Evolutionary conservation across 73 alveolate species (phyloP), one percentile per base, ranked within the genome.

Genomic region (Paraurostyla sp.): DNA sequence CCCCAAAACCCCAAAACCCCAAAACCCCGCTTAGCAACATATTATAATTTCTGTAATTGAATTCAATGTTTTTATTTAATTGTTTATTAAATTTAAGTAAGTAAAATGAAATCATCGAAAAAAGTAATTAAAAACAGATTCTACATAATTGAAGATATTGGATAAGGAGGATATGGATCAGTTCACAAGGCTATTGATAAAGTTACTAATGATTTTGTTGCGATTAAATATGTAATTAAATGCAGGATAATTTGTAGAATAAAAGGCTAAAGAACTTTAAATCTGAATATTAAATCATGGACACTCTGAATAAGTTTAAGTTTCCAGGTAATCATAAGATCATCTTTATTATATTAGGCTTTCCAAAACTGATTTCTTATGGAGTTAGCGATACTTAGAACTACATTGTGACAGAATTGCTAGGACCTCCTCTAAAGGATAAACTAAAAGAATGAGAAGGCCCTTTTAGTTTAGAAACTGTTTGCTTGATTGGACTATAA

Each of bases 381-480:
- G 92, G 92, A 18, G 29, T 56, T 9, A 49, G 54, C 27, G 82
- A 83, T 33, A 83, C 49, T n/a, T 23, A 83, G 32, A 62, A 46
- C 50, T 83, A 56, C 32, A 42, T 83, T 23, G 76, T 83, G 4
- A 83, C 92, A 33, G 92, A 83, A 36, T 43, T 56, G 29, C 46
- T 83, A 7, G 92, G 92, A 25, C 48, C 84, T 0, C 41, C 80
- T 2, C 46, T 83, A 32, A 83, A 63, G 38, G 69, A 83, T 38
- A 60, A 40, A 27, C 57, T 83, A 35, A 65, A 60, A 46, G 85
- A 42, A 59, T 2, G 76, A 65, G 92, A 83, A 23, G 76, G 75
- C 22, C 92, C 92, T 4, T 83, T 83, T 49, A 63, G 78, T 71
- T 22, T 83, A 40, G 82, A 83, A 62, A 42, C 86, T 0, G 92